Evolutionary conservation across 1,139 yeast genomes (phyloP), one percentile per base, ranked within the genome.

Genomic region (Petasospora fabianii): DNA sequence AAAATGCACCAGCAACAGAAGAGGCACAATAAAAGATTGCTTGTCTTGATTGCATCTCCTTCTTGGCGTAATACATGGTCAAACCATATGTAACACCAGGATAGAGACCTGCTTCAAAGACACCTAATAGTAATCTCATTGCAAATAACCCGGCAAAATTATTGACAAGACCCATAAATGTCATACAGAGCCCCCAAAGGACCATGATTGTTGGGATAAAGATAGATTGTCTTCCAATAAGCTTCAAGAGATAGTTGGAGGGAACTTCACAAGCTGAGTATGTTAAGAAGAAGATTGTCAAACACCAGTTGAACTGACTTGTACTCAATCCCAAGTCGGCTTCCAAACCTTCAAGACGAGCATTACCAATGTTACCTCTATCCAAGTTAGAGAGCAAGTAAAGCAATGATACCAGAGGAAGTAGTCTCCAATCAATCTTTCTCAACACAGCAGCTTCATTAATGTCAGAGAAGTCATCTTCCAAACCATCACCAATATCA

Each of bases 341-440:
- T 44, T 69, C 75, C 34, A 79, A 56, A 5, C 80, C 81, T 41
- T 77, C 81, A 20, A 78, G 65, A 47, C 79, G 28, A 1, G 84
- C 84, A 51, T 75, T 71, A 3, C 82, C 82, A 50, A 79, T 75
- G 52, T 76, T 77, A 47, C 76, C 74, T 49, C 83, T 62, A 58
- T 80, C 86, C 43, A 80, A 62, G 50, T 68, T 75, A 46, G 77
- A 71, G 43, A 77, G 60, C 40, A 77, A 64, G 47, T 77, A 77
- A 39, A 77, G 64, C 34, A 69, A 51, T n/a, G 74, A 68, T 28
- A 75, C 61, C 63, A 71, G 61, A 1, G 79, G 78, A 46, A 74
- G 58, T 26, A 75, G 56, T 39, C 74, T 55, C 28, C 61, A 33
- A 47, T 75, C 80, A 27, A 72, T 60, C 49, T 69, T 73, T 41